Evolutionary conservation across 2,329 filamentous ascomycete species (phyloP).

Genomic region (Epichloe festucae): DNA sequence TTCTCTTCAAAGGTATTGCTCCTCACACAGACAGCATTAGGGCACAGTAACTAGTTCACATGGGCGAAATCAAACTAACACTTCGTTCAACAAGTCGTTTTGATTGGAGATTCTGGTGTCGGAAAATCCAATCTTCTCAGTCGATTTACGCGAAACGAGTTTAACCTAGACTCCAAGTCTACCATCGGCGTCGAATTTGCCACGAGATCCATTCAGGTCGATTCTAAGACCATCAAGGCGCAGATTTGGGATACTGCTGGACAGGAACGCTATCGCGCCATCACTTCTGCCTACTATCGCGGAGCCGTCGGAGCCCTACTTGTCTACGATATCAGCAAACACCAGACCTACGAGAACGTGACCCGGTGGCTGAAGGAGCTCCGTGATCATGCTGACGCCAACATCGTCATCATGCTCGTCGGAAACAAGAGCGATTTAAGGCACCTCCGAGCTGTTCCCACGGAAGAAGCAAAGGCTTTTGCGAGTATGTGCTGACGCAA

Average conservation of each 20-base stretch:
- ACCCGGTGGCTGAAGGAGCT: slow-evolving; percentile 98
- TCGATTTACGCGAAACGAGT: slow-evolving; percentile 98
- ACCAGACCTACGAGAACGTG: slow-evolving; percentile 98
- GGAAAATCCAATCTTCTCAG: slow-evolving; percentile 99
- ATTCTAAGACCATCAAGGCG: slow-evolving; percentile 99
- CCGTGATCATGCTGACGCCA: slow-evolving; percentile 92
- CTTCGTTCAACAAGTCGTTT: slow-evolving; percentile 53
- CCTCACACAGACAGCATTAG: slow-evolving; percentile 12
- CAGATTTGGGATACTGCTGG: slow-evolving; percentile 99
- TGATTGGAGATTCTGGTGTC: slow-evolving; percentile 98
- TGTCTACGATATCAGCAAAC: slow-evolving; percentile 99
- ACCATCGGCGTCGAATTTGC: slow-evolving; percentile 99
- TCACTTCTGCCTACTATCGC: slow-evolving; percentile 97
- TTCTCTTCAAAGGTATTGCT: slow-evolving; percentile 88
- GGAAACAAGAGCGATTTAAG: slow-evolving; percentile 99
- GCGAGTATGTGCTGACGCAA: slow-evolving; percentile 51
- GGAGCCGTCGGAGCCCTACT: slow-evolving; percentile 94
- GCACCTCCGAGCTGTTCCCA: slow-evolving; percentile 91
- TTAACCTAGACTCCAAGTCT: slow-evolving; percentile 99
- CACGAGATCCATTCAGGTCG: slow-evolving; percentile 95
- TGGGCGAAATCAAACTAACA: slow-evolving; percentile 18
- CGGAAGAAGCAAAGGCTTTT: slow-evolving; percentile 95
- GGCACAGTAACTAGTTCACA: neutral
- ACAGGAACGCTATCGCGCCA: slow-evolving; percentile 97
- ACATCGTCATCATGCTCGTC: slow-evolving; percentile 99